A percentile compares a stretch with the other conserved stretches of the same genome.
phyloP scores from a whole-genome alignment of 2,329 filamentous ascomycete species.

The Cylindrodendrum hubeiense region DNA sequence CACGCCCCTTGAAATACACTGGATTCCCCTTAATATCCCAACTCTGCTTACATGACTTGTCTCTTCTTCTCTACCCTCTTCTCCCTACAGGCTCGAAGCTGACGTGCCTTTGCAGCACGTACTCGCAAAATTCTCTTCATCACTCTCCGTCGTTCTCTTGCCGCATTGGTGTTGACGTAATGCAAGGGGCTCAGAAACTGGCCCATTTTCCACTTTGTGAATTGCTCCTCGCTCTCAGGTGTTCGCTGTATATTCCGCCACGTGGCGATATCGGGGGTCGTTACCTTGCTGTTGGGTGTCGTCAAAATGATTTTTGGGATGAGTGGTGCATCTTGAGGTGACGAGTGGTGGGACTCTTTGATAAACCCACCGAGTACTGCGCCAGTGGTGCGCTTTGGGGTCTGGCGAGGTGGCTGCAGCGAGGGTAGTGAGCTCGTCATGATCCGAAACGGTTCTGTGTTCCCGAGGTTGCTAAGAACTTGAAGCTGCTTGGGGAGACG shows the following conservation, averaged over 20 bases:
- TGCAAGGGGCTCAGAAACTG: slow-evolving; percentile 13
- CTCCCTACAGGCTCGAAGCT: neutral
- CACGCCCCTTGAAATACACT: neutral
- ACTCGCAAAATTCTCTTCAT: neutral
- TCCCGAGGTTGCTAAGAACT: neutral
- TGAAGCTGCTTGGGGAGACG: neutral
- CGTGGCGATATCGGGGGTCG: neutral
- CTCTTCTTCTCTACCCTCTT: neutral
- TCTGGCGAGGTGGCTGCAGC: neutral
- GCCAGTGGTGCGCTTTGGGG: neutral
- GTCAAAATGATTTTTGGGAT: slow-evolving; percentile 27
- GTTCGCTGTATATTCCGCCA: neutral
- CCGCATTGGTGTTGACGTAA: neutral
- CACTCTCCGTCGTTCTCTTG: neutral
- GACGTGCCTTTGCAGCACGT: neutral
- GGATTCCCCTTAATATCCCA: no score
- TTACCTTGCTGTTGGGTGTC: slow-evolving; percentile 5
- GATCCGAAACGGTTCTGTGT: neutral
- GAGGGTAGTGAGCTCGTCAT: neutral
- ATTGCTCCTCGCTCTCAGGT: neutral
- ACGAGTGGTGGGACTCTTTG: neutral
- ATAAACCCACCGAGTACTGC: neutral
- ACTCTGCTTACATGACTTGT: no score
- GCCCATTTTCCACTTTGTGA: neutral
- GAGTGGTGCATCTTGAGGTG: neutral